phyloP scores from a whole-genome alignment of 2,329 filamentous ascomycete species.

The Colletotrichum kahawae region DNA sequence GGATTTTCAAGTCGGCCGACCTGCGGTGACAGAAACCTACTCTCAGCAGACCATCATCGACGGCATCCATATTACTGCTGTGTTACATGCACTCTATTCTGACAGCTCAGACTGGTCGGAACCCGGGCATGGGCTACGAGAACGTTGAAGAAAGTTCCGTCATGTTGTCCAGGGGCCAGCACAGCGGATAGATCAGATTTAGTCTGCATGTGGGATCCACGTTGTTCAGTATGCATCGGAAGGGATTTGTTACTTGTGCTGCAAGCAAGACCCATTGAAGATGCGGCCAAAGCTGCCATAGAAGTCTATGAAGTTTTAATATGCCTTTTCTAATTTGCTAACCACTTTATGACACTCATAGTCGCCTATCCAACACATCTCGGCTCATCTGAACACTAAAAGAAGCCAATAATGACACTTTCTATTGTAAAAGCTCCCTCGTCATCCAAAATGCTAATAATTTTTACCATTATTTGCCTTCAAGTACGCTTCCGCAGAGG shows the following conservation, averaged over 20 bases:
- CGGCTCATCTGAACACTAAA: background rate
- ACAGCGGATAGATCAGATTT: background rate
- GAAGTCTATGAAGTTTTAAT: background rate
- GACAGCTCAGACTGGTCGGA: background rate
- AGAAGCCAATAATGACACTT: accelerated
- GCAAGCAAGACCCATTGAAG: background rate
- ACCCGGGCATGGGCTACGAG: background rate
- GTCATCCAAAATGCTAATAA: accelerated
- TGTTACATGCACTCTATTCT: background rate
- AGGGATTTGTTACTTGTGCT: background rate
- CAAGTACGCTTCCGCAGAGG: background rate
- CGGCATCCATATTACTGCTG: background rate
- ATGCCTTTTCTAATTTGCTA: background rate
- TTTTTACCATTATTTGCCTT: accelerated
- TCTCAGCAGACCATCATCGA: accelerated
- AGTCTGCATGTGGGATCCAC: background rate
- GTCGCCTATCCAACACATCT: background rate
- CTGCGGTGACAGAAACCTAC: background rate
- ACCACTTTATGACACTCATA: background rate
- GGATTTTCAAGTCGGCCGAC: background rate
- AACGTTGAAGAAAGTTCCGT: background rate
- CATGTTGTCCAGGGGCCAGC: background rate
- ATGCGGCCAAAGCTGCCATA: background rate
- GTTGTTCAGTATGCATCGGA: background rate
- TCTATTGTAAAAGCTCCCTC: background rate